These are phyloP conservation scores for Plantago major DNA, from an alignment of 257 asterid genomes.

Conservation along the genomic window DNA sequence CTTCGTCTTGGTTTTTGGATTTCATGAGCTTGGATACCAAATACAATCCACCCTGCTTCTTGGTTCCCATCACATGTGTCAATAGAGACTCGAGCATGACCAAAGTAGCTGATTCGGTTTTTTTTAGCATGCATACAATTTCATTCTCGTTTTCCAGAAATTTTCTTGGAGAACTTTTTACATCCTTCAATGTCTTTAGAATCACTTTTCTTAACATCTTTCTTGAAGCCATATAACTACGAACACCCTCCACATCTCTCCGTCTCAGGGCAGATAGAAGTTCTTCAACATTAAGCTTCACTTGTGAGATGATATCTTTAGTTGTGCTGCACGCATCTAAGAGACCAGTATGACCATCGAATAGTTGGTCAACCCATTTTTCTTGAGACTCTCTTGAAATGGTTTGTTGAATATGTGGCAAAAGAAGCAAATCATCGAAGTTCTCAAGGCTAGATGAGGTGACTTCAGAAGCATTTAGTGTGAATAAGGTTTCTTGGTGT, in stretches of 20 bases:
- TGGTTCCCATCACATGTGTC: constrained; percentile 13
- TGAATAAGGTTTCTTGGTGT: constrained; percentile 25
- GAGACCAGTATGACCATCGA: constrained; percentile 29
- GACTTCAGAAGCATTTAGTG: constrained; percentile 24
- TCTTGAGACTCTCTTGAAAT: constrained; percentile 19
- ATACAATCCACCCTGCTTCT: constrained; percentile 22
- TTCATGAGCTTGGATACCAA: constrained; percentile 28
- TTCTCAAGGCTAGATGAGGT: constrained; percentile 18
- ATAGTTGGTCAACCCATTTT: constrained; percentile 23
- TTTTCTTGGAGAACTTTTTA: too few species aligned
- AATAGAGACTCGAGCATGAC: too few species aligned
- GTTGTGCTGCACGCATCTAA: constrained; percentile 30
- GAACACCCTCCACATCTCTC: constrained; percentile 23
- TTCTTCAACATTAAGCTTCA: constrained; percentile 18
- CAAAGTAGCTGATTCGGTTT: constrained; percentile 26
- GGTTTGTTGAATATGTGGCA: constrained; percentile 23
- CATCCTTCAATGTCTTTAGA: constrained; percentile 19
- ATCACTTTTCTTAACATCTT: constrained; percentile 30
- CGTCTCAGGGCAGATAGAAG: constrained; percentile 33
- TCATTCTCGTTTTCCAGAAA: constrained; percentile 22
- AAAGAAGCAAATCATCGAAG: constrained; percentile 27
- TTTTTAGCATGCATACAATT: constrained; percentile 18
- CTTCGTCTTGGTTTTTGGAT: constrained; percentile 10
- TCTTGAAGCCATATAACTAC: too few species aligned
- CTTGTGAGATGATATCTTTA: constrained; percentile 26